These are phyloP conservation scores for Astrothelium subdiscretum DNA, from an alignment of 495 filamentous ascomycete genomes.

Conservation along the genomic window DNA sequence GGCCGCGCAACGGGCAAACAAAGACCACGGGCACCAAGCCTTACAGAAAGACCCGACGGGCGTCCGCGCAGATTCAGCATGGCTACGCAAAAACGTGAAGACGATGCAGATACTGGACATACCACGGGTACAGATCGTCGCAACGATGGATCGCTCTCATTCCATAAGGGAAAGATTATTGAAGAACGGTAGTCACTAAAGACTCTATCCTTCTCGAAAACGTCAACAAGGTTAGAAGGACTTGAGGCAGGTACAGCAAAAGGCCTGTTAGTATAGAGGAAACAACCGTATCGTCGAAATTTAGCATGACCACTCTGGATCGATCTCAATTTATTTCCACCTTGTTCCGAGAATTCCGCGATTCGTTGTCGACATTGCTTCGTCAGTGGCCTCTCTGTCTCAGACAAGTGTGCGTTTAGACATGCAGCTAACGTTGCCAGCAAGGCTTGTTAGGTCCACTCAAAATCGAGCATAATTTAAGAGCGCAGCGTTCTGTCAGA, in stretches of 20 bases:
- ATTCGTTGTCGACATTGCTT: too few species aligned
- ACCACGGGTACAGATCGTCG: background rate
- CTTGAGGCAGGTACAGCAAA: too few species aligned
- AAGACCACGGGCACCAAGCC: slow-evolving; percentile 51
- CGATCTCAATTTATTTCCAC: too few species aligned
- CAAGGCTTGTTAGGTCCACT: background rate
- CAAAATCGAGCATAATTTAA: background rate
- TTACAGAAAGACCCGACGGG: slow-evolving; percentile 48
- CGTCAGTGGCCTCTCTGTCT: too few species aligned
- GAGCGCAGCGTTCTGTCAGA: background rate
- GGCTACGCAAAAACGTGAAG: slow-evolving; percentile 6
- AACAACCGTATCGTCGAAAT: too few species aligned
- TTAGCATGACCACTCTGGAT: too few species aligned
- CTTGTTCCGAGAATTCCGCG: too few species aligned
- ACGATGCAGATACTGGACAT: background rate
- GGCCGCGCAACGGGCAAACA: slow-evolving; percentile 51
- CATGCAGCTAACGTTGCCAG: background rate
- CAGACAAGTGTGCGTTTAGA: too few species aligned
- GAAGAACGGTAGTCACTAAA: background rate
- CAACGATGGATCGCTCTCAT: background rate
- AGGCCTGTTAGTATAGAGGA: too few species aligned
- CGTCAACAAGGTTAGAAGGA: too few species aligned
- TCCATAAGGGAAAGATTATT: background rate
- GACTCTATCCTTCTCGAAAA: too few species aligned
- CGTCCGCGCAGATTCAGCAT: slow-evolving; percentile 41